A percentile compares a stretch with the other conserved stretches of the same genome.
Conservation (phyloP, 1,284 basidiomycete species). For the Laetiporus sulphureus region DNA sequence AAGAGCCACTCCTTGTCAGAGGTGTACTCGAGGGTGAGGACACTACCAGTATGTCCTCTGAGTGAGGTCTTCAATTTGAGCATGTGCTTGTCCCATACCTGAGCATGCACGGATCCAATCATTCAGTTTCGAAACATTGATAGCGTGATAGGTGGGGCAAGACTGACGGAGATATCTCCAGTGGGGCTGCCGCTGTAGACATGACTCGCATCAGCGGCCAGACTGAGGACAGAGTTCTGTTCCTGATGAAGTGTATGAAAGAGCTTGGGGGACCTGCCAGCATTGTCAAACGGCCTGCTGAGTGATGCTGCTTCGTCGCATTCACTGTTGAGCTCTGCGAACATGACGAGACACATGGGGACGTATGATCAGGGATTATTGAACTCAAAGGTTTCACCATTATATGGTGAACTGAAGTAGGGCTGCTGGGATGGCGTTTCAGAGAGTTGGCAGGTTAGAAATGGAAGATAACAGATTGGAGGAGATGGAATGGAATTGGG, state of each 20-base stretch:
- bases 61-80: conserved; percentile 68
- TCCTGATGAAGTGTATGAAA: conserved; percentile 66
- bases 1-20: conserved; percentile 79
- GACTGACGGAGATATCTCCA: conserved; percentile 63
- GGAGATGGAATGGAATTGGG: background rate
- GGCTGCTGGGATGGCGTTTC: background rate
- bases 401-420: background rate
- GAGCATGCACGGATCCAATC: no score
- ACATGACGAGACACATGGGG: conserved; percentile 11
- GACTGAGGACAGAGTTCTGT: conserved; percentile 65
- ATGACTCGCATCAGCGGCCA: conserved; percentile 65
- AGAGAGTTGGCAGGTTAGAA: background rate
- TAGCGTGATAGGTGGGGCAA: conserved; percentile 1
- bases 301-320: conserved; percentile 19
- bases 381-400: conserved; percentile 9
- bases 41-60: conserved; percentile 81
- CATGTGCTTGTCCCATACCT: conserved; percentile 81
- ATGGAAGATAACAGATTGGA: conserved; percentile 6
- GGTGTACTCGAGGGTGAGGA: conserved; percentile 78
- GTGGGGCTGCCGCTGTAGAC: conserved; percentile 86
- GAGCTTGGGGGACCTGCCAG: conserved; percentile 24
- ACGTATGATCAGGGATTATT: conserved; percentile 18
- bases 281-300: conserved; percentile 13
- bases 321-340: conserved; percentile 1
- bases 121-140: no score